Evolutionary conservation across 2,329 filamentous ascomycete genomes (phyloP), one percentile per base, ranked within the genome.

Genomic region (Daldinia eschscholtzii): DNA sequence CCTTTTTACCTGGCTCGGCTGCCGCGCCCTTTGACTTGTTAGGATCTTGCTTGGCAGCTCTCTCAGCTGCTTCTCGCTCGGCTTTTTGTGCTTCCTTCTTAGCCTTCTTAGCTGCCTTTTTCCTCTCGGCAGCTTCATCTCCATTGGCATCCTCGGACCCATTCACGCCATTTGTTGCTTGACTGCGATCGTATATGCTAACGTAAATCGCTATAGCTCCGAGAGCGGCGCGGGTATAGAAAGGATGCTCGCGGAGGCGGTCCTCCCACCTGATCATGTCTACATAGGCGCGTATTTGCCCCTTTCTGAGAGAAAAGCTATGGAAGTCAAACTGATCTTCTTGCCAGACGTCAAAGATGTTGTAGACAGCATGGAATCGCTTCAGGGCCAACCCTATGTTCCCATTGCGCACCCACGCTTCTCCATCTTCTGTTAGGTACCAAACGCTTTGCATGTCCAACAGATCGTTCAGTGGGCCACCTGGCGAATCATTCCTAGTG

Each of bases 261-360:
- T 99, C 94, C 79, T 98, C 95, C 97, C 96, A 99, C 74, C 92
- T 89, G 53, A 99, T 86, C 93, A 99, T 97, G 75, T 98, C 94
- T 44, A 99, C 85, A 78, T 99, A 99, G 1, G 96, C 93, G 64
- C 95, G 87, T 68, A 98, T 93, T 85, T 97, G 95, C 13, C 97
- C 97, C 81, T 98, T 99, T 20, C 96, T 87, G n/a, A 99, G 84
- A 20, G 94, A 98, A 81, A 99, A 99, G 79, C 90, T 93, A 85
- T 99, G 97, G 84, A 99, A 99, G 79, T 99, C 96, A 76, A 98
- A 98, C 77, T 99, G 96, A 75, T 99, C 96, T 79, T 99, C 97
- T 78, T 97, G 92, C 96, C 96, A 99, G 20, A 93, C 90, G 73
- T 98, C 95, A 76, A 99, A 99, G 72, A 99, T 97, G 81, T 93